Evolutionary conservation across 1,284 basidiomycete species (phyloP), one percentile per base, ranked within the genome.

Genomic region (Jaminaea rosea): DNA sequence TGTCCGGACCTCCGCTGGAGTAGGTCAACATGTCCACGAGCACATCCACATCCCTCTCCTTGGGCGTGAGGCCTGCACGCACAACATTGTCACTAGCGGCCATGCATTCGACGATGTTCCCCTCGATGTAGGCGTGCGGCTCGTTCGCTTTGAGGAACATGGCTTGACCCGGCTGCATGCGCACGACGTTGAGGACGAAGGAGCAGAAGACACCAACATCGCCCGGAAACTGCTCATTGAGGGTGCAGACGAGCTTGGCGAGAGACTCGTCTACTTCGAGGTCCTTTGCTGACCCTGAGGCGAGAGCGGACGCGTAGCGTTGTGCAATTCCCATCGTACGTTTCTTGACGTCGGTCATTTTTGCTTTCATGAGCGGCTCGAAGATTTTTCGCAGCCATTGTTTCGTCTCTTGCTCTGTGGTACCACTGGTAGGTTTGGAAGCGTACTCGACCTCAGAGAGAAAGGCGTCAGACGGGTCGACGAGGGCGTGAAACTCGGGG

Each of bases 151-250:
- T 86, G 10, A 99, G 80, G 78, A 94, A 98, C 51, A 94, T 88
- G 0, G 92, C 90, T 69, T 97, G 82, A 1, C 93, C 93, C 0
- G 84, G 81, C 51, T 83, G 70, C 61, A 97, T 78, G 50, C 80
- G 79, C 44, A 96, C 81, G 49, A 90, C 83, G 76, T 98, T 98
- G 52, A 99, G 80, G 62, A 98, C 58, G 75, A 90, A 97, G 1
- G 85, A 82, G 73, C 94, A 98, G 69, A 97, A 87, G 28, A 89
- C 80, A 11, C 94, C 94, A n/a, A 98, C 82, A 69, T 99, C 94
- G 19, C 81, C 82, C 0, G 90, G 90, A 75, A 88, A 98, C 74
- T 97, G 90, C 36, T 77, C 76, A 62, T 90, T 79, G 47, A 98
- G 77, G 53, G 77, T 78, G 27, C 87, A 69, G 2, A 91, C 82